A percentile compares a stretch with the other conserved stretches of the same genome.
Evolutionary conservation across 371 early-diverging fungal genomes (phyloP).

Genomic region (Apophysomyces sp.): DNA sequence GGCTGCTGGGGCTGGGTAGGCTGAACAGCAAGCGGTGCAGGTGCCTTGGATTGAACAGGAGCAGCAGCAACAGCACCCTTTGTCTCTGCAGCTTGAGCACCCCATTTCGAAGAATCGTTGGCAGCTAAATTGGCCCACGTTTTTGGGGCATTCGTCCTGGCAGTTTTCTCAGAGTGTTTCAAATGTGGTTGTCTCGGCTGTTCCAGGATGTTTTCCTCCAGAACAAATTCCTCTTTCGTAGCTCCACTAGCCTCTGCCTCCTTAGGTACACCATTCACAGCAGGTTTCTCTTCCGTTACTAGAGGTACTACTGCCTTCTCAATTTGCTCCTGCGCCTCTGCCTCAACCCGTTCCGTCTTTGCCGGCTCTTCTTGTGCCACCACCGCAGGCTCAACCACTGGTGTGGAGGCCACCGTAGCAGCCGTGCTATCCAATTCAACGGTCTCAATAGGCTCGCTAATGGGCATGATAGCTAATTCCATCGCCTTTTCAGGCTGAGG

Average conservation of each 20-base stretch:
- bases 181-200: conserved; percentile 19
- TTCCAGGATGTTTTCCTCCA: conserved; percentile 25
- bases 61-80: conserved; percentile 26
- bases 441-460: background rate
- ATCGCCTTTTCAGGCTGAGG: background rate
- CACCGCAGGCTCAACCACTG: conserved; percentile 2
- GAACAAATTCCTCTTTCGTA: conserved; percentile 39
- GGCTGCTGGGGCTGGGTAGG: conserved; percentile 7
- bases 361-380: background rate
- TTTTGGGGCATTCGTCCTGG: conserved; percentile 21
- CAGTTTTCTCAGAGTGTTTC: conserved; percentile 27
- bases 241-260: conserved; percentile 41
- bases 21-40: background rate
- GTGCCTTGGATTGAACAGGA: background rate
- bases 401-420: conserved; percentile 16
- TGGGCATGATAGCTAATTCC: background rate
- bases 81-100: conserved; percentile 26
- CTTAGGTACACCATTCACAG: conserved; percentile 41
- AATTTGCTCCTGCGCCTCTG: background rate
- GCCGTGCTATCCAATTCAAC: conserved; percentile 16
- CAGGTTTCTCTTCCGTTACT: conserved; percentile 20
- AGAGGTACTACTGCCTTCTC: conserved; percentile 2
- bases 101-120: conserved; percentile 38
- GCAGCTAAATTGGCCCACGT: conserved; percentile 53
- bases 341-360: conserved; percentile 1